These are phyloP conservation scores for Fusarium secorum DNA, from an alignment of 2,329 filamentous ascomycete genomes.

Conservation along the genomic window DNA sequence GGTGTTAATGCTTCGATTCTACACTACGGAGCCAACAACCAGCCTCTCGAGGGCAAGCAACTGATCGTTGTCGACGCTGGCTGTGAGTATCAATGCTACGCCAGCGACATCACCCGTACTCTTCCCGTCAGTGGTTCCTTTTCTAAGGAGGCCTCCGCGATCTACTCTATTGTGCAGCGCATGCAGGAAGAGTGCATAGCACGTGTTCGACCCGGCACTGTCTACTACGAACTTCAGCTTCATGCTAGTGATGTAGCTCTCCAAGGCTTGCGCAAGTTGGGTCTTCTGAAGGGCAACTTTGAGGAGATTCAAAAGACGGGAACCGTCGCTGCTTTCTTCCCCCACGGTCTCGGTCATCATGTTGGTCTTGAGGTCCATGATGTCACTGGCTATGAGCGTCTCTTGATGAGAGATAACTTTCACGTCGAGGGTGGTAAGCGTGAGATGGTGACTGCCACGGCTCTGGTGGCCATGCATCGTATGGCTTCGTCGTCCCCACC, in stretches of 20 bases:
- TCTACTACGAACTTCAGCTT: constrained; percentile 76
- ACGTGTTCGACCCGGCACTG: constrained; percentile 71
- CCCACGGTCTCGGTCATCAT: constrained; percentile 71
- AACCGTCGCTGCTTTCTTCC: constrained; percentile 69
- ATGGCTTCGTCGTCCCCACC: constrained; percentile 39
- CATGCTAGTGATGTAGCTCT: constrained; percentile 77
- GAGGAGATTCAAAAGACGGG: constrained; percentile 62
- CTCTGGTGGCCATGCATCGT: constrained; percentile 44
- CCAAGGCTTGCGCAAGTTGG: constrained; percentile 72
- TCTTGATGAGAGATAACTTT: constrained; percentile 44
- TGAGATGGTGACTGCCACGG: constrained; percentile 50
- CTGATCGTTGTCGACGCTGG: constrained; percentile 88
- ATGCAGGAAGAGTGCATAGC: constrained; percentile 83
- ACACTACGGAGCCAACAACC: constrained; percentile 86
- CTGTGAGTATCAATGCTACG: constrained; percentile 85
- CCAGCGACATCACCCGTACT: constrained; percentile 88
- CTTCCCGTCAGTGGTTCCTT: constrained; percentile 79
- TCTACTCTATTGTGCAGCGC: constrained; percentile 78
- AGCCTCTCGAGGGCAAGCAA: constrained; percentile 72
- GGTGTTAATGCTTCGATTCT: constrained; percentile 84
- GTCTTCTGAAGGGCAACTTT: constrained; percentile 72
- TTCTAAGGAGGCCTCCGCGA: constrained; percentile 70
- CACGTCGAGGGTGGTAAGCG: constrained; percentile 51
- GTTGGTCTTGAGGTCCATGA: constrained; percentile 73
- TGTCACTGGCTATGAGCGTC: constrained; percentile 53